phyloP scores from a whole-genome alignment of 2,329 filamentous ascomycete genomes.

The Pseudogymnoascus sp. region DNA sequence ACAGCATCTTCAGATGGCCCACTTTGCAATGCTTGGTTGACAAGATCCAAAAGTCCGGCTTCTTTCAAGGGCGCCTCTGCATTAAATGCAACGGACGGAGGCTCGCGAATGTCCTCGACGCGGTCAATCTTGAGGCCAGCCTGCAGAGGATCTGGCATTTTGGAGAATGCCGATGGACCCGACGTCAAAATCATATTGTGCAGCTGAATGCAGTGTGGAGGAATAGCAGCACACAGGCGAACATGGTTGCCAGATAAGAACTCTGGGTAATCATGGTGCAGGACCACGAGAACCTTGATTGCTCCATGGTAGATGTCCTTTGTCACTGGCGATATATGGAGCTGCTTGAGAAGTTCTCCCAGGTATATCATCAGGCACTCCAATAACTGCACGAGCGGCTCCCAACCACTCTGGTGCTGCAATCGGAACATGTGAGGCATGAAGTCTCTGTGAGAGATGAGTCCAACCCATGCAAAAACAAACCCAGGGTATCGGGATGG shows the following conservation, averaged over 20 bases:
- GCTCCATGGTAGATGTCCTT: slow-evolving; percentile 81
- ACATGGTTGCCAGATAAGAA: slow-evolving; percentile 85
- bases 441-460: slow-evolving; percentile 80
- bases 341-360: slow-evolving; percentile 69
- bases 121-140: slow-evolving; percentile 68
- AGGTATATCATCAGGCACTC: slow-evolving; percentile 65
- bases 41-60: slow-evolving; percentile 48
- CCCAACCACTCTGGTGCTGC: slow-evolving; percentile 65
- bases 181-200: slow-evolving; percentile 83
- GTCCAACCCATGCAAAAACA: slow-evolving; percentile 71
- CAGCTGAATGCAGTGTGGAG: slow-evolving; percentile 76
- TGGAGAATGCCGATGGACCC: slow-evolving; percentile 57
- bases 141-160: slow-evolving; percentile 66
- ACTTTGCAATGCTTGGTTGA: slow-evolving; percentile 50
- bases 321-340: slow-evolving; percentile 58
- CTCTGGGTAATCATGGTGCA: slow-evolving; percentile 92
- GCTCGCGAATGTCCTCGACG: slow-evolving; percentile 63
- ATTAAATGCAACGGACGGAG: slow-evolving; percentile 58
- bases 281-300: slow-evolving; percentile 70
- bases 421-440: slow-evolving; percentile 68
- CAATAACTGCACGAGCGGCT: slow-evolving; percentile 63
- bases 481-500: slow-evolving; percentile 76
- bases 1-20: slow-evolving; percentile 65
- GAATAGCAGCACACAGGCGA: slow-evolving; percentile 71
- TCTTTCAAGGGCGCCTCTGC: slow-evolving; percentile 43